Conservation (phyloP, 176 grass and related monocot species). For the Aechmea fasciata region DNA sequence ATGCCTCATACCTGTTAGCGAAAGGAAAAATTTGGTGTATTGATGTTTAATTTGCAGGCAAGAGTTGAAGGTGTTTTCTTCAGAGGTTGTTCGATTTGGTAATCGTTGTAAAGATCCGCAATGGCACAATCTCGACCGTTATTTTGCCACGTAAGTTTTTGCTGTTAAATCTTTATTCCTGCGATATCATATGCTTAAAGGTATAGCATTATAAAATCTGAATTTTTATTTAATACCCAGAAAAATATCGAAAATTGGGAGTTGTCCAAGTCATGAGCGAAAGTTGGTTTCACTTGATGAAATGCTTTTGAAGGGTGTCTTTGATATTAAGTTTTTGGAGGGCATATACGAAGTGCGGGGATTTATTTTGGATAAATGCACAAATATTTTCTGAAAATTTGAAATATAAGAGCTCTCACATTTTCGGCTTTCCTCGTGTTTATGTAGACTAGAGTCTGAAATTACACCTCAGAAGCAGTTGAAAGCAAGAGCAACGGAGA, state of each 20-base stretch:
- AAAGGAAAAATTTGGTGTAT: slow-evolving; percentile 3
- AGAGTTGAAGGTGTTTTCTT: slow-evolving; percentile 44
- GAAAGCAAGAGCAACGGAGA: slow-evolving; percentile 50
- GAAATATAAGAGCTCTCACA: neutral
- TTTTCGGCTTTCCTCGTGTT: neutral
- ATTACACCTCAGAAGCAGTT: slow-evolving; percentile 41
- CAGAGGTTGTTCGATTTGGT: slow-evolving; percentile 59
- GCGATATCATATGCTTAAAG: too few species aligned
- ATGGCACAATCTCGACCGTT: slow-evolving; percentile 67
- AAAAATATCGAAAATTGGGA: too few species aligned
- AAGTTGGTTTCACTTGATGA: too few species aligned
- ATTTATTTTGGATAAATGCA: too few species aligned
- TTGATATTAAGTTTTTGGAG: too few species aligned
- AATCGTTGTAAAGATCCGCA: slow-evolving; percentile 70
- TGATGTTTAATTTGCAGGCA: slow-evolving; percentile 24
- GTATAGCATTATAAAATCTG: too few species aligned
- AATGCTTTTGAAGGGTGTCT: too few species aligned
- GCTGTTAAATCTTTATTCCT: neutral
- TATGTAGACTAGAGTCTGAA: slow-evolving; percentile 74
- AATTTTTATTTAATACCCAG: too few species aligned
- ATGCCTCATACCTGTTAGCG: neutral
- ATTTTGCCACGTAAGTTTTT: slow-evolving; percentile 47
- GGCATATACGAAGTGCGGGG: too few species aligned
- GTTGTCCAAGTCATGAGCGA: too few species aligned
- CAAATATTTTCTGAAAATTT: neutral